Percentiles rank a stretch among this genome's conserved stretches.
phyloP scores from a whole-genome alignment of 768 basidiomycete genomes.

The Mycena belliarum region DNA sequence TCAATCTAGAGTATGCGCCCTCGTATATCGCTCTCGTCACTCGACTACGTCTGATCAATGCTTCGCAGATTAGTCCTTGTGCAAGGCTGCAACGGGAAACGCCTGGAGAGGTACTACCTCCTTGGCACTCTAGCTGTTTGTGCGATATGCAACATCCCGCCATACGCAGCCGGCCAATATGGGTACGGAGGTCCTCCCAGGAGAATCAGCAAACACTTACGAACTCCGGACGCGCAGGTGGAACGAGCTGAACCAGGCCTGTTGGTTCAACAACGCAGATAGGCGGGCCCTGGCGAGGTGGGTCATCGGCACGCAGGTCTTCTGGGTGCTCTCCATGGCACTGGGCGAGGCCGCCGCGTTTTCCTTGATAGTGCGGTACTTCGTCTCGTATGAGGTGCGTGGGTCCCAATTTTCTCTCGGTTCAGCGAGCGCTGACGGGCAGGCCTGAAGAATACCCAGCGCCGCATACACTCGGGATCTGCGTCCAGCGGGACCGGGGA shows the following conservation, averaged over 20 bases:
- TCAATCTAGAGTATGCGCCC: no score
- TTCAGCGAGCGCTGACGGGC: neutral
- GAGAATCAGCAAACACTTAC: neutral
- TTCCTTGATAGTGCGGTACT: conserved; percentile 13
- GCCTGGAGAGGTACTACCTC: no score
- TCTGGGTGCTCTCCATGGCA: conserved; percentile 27
- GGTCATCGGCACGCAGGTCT: conserved; percentile 28
- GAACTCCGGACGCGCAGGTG: neutral
- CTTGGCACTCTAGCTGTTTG: no score
- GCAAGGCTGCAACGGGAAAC: no score
- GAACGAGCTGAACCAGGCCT: conserved; percentile 13
- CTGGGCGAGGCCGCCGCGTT: conserved; percentile 22
- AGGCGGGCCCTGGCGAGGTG: conserved; percentile 19
- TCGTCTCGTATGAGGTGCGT: conserved; percentile 24
- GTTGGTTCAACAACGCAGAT: conserved; percentile 26
- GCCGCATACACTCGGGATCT: neutral
- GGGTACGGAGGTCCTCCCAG: conserved; percentile 18
- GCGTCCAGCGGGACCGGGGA: neutral
- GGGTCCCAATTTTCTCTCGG: neutral
- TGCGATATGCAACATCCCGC: no score
- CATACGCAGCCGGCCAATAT: no score
- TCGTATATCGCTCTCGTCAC: no score
- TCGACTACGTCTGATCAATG: no score
- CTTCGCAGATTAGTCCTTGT: no score
- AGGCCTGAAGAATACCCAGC: neutral